These are phyloP conservation scores for Pluteus cervinus DNA, from an alignment of 768 basidiomycete genomes.

Conservation along the genomic window DNA sequence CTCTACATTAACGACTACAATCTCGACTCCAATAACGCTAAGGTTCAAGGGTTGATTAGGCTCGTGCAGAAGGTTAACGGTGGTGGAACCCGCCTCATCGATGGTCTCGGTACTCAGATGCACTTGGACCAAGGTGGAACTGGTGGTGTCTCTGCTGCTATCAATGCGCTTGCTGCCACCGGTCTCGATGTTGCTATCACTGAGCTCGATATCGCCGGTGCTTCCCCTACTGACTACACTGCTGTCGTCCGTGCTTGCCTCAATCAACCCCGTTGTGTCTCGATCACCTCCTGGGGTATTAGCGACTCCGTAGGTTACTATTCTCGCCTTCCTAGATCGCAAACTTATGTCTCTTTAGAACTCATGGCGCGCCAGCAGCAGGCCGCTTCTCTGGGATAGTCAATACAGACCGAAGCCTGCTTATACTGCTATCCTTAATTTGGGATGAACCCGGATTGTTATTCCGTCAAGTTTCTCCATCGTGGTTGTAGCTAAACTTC, in stretches of 20 bases:
- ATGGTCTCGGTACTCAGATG: conserved; percentile 46
- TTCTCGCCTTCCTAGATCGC: background rate
- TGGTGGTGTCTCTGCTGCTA: conserved; percentile 34
- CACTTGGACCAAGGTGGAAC: conserved; percentile 36
- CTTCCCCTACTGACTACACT: conserved; percentile 34
- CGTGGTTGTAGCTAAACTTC: too few relatives aligned
- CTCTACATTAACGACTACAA: conserved; percentile 41
- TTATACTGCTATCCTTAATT: conserved; percentile 11
- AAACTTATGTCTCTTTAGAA: conserved; percentile 11
- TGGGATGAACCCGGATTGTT: too few relatives aligned
- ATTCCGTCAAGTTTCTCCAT: too few relatives aligned
- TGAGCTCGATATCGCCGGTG: conserved; percentile 37
- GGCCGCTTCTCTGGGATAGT: conserved; percentile 27
- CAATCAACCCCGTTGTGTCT: conserved; percentile 32
- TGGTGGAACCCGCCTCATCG: conserved; percentile 32
- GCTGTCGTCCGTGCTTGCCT: conserved; percentile 42
- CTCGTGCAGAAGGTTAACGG: conserved; percentile 25
- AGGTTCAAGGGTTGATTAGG: conserved; percentile 32
- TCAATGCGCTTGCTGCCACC: conserved; percentile 35
- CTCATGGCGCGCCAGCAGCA: conserved; percentile 28
- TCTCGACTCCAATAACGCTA: conserved; percentile 44
- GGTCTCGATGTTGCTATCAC: conserved; percentile 43
- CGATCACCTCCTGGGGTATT: conserved; percentile 47
- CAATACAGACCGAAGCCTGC: conserved; percentile 29
- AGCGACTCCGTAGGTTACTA: conserved; percentile 33